Conservation (phyloP, 2,329 filamentous ascomycete genomes). For the Penicillium sp. region DNA sequence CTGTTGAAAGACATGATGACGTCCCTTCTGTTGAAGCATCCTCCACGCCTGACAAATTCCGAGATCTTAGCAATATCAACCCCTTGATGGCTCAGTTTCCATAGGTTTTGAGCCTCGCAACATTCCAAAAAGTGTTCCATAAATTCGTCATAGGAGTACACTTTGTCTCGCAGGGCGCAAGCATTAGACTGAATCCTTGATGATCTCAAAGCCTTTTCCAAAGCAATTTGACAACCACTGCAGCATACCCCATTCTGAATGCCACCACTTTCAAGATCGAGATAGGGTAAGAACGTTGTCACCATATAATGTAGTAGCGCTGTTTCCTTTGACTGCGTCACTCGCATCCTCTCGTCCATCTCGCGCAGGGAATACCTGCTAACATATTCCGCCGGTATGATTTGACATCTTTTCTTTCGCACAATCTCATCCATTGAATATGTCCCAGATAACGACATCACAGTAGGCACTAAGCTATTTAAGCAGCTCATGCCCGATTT, state of each 20-base stretch:
- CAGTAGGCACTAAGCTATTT: neutral
- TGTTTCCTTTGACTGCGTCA: neutral
- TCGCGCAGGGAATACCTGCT: neutral
- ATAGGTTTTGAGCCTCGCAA: neutral
- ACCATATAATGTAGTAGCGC: neutral
- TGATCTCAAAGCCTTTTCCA: neutral
- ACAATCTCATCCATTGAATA: neutral
- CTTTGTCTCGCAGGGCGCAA: neutral
- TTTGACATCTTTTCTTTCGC: neutral
- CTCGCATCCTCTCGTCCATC: neutral
- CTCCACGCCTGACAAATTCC: neutral
- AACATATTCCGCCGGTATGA: neutral
- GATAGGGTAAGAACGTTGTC: neutral
- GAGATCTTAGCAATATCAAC: too few relatives aligned
- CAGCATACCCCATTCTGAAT: neutral
- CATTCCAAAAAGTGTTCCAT: neutral
- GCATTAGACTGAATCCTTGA: fast-evolving
- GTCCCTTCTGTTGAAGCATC: too few relatives aligned
- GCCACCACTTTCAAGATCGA: neutral
- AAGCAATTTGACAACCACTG: neutral
- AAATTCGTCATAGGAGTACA: neutral
- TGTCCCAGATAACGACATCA: neutral
- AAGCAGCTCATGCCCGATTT: neutral
- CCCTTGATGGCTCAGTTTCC: neutral
- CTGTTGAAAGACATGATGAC: too few relatives aligned